Base-by-base conservation (phyloP, 1,284 basidiomycete genomes). In the Rhodotorula sp. region DNA sequence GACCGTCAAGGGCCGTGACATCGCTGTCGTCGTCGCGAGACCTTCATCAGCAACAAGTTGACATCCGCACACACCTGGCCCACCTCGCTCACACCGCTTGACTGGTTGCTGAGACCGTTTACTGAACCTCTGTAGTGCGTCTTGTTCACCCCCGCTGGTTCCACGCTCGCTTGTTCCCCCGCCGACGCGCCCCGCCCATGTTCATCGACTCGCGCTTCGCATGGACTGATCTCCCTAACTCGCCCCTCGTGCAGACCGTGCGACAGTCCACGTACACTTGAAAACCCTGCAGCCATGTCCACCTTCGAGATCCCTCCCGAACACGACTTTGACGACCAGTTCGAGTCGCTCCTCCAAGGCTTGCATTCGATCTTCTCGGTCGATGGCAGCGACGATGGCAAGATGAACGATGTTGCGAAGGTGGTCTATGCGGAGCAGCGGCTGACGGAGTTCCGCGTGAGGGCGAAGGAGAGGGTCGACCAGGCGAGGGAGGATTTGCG, bases 401-500 rank as follows among this genome's bases (percentile, higher is more conserved):
- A 56, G 18, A 55, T 56, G 37, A 63, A 69, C 28, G 72, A 74
- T 40, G 66, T 72, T 31, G 68, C 70, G 20, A 68, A 52, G 34
- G 71, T 75, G 18, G 44, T 68, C 28, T 28, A 53, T 9, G 62
- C 59, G 8, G 69, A 70, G 34, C 52, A 64, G 24, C 46, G 62
- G 15, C 31, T 65, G 10, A 69, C 70, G 37, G 68, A 73, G 11
- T 62, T 46, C 30, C 52, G 65, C 5, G 56, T 55, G 11, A 16
- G 50, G 30, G 61, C 61, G 13, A 69, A 59, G 54, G 64, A 65
- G 15, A 30, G 56, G 20, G 73, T 73, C 11, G 73, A 75, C 48
- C 54, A 61, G 13, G 68, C 68, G 16, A 54, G 73, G 61, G 70
- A 74, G 31, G 63, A 74, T 31, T 46, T 74, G 16, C 59, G 64